phyloP scores from a whole-genome alignment of 345 rosid genomes.

The Gossypium arboreum region DNA sequence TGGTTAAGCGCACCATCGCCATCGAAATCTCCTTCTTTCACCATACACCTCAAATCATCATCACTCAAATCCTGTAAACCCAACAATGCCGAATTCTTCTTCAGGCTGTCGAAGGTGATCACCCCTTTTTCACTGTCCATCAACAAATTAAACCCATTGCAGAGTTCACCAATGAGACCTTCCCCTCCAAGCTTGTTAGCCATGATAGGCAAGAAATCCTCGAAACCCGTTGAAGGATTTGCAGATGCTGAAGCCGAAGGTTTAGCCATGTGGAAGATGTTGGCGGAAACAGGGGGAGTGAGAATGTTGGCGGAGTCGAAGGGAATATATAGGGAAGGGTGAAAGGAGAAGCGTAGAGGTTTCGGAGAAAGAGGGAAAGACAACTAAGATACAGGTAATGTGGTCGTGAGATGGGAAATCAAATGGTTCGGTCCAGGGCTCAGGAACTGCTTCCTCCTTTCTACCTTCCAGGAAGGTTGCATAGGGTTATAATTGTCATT shows the following conservation, averaged over 20 bases:
- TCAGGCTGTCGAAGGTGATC: slow-evolving; percentile 70
- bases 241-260: neutral
- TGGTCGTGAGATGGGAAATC: neutral
- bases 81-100: slow-evolving; percentile 50
- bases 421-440: neutral
- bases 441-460: neutral
- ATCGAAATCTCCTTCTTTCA: slow-evolving; percentile 56
- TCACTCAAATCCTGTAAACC: slow-evolving; percentile 71
- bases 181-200: slow-evolving; percentile 80
- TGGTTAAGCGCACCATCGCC: slow-evolving; percentile 49
- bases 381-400: slow-evolving; percentile 14
- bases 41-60: slow-evolving; percentile 60
- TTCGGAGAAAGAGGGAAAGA: slow-evolving; percentile 9
- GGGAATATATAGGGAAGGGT: neutral
- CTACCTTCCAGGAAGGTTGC: neutral
- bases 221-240: slow-evolving; percentile 26
- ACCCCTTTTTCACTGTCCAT: slow-evolving; percentile 63
- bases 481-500: neutral
- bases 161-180: slow-evolving; percentile 65
- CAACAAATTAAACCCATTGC: slow-evolving; percentile 71
- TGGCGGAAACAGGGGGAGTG: neutral
- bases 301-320: neutral
- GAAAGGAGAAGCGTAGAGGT: neutral
- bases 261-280: neutral
- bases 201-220: slow-evolving; percentile 71